phyloP scores from a whole-genome alignment of 1,284 basidiomycete genomes.

The Pyrrhoderma noxium region DNA sequence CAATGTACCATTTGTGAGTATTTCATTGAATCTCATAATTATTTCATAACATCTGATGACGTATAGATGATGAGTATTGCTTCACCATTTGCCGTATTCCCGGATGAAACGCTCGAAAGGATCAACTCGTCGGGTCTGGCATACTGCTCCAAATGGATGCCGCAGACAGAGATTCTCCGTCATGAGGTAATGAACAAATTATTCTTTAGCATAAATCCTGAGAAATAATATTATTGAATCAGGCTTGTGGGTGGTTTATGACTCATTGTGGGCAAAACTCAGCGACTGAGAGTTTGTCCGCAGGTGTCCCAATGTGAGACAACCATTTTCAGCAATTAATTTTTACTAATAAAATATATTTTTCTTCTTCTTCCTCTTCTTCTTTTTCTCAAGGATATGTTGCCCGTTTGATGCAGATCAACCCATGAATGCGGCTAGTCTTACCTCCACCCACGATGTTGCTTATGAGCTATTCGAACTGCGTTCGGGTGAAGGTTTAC shows the following conservation, averaged over 20 bases:
- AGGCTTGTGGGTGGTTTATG: slow-evolving; percentile 20
- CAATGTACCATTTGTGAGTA: slow-evolving; percentile 12
- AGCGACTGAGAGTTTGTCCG: slow-evolving; percentile 15
- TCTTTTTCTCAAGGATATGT: slow-evolving; percentile 21
- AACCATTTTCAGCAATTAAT: background rate
- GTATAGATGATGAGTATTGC: background rate
- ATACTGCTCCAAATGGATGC: slow-evolving; percentile 16
- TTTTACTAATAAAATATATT: slow-evolving; percentile 2
- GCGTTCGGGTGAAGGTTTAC: slow-evolving; percentile 22
- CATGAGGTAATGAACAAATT: slow-evolving; percentile 2
- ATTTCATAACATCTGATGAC: background rate
- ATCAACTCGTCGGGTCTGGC: slow-evolving; percentile 10
- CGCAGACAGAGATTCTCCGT: slow-evolving; percentile 15
- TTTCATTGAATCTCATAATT: background rate
- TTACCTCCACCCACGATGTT: slow-evolving; percentile 20
- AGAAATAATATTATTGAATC: background rate
- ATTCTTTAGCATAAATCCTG: too few relatives aligned
- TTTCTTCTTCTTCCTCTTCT: background rate
- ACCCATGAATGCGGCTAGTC: slow-evolving; percentile 22
- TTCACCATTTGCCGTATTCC: slow-evolving; percentile 7
- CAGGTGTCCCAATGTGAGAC: slow-evolving; percentile 18
- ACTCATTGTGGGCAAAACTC: slow-evolving; percentile 20
- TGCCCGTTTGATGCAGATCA: slow-evolving; percentile 25
- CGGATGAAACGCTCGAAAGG: slow-evolving; percentile 2
- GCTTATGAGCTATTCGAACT: slow-evolving; percentile 27